phyloP scores from a whole-genome alignment of 495 filamentous ascomycete genomes.

The Physcia stellaris region DNA sequence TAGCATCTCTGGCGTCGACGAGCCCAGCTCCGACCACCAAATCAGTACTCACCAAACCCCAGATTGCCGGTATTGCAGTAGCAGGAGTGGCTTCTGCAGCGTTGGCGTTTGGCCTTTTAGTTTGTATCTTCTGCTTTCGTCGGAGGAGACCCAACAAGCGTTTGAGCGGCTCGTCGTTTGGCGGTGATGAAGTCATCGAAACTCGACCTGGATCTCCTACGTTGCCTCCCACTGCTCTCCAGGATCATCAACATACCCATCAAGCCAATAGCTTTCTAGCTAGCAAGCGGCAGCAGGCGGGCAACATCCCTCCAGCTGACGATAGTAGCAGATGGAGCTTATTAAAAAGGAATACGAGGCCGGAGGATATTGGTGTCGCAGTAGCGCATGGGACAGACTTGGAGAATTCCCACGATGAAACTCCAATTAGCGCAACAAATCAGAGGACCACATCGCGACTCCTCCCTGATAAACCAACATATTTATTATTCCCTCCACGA shows the following conservation, averaged over 20 bases:
- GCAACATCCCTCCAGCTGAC: slow-evolving; percentile 5
- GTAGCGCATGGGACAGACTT: slow-evolving; percentile 2
- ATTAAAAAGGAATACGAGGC: slow-evolving; percentile 9
- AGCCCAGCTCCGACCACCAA: neutral
- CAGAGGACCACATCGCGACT: slow-evolving; percentile 11
- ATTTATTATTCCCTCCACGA: slow-evolving; percentile 12
- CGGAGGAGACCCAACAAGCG: slow-evolving; percentile 5
- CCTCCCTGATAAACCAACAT: slow-evolving; percentile 16
- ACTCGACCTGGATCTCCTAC: slow-evolving; percentile 9
- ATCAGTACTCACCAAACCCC: slow-evolving; percentile 13
- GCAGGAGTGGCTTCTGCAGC: slow-evolving; percentile 12
- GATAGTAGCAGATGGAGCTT: slow-evolving; percentile 11
- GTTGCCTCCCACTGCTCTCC: neutral
- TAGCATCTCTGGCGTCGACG: neutral
- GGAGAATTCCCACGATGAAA: slow-evolving; percentile 2
- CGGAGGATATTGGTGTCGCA: slow-evolving; percentile 13
- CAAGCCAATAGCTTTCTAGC: too few relatives aligned
- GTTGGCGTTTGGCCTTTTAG: slow-evolving; percentile 11
- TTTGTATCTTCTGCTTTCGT: slow-evolving; percentile 12
- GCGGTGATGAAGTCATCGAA: slow-evolving; percentile 12
- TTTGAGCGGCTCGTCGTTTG: slow-evolving; percentile 13
- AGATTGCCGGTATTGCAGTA: slow-evolving; percentile 15
- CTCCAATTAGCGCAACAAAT: slow-evolving; percentile 11
- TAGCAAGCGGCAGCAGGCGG: slow-evolving; percentile 6
- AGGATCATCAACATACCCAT: too few relatives aligned